Evolutionary conservation across 2,329 filamentous ascomycete species (phyloP).

Genomic region (Penicillium sp.): DNA sequence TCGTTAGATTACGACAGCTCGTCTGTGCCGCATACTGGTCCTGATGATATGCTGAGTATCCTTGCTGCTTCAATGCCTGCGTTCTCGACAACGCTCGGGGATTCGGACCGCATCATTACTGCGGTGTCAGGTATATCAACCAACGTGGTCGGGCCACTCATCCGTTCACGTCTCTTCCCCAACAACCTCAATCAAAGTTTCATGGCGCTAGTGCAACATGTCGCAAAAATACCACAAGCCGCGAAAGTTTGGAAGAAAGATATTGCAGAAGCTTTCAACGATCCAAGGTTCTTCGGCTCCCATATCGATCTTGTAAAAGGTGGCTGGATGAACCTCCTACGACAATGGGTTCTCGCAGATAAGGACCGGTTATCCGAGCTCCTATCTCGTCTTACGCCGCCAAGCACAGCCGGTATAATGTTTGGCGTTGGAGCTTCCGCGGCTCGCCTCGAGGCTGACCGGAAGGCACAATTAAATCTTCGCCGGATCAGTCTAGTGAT

Average conservation of each 20-base stretch:
- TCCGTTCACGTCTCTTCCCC: conserved; percentile 85
- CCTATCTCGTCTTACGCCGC: conserved; percentile 76
- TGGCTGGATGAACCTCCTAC: conserved; percentile 82
- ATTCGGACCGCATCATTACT: conserved; percentile 79
- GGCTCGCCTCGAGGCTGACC: conserved; percentile 91
- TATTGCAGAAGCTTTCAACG: conserved; percentile 88
- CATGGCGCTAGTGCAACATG: conserved; percentile 74
- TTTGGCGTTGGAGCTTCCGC: conserved; percentile 98
- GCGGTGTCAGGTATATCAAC: conserved; percentile 81
- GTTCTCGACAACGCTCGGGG: conserved; percentile 80
- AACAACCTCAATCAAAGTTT: conserved; percentile 77
- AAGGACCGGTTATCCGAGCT: conserved; percentile 88
- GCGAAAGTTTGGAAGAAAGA: conserved; percentile 95
- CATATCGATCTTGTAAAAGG: conserved; percentile 67
- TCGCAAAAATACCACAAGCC: conserved; percentile 76
- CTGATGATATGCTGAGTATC: conserved; percentile 79
- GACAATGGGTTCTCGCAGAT: conserved; percentile 82
- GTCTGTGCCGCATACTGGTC: conserved; percentile 51
- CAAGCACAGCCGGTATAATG: conserved; percentile 92
- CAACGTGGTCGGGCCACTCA: conserved; percentile 78
- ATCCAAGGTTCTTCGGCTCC: conserved; percentile 81
- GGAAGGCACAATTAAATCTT: conserved; percentile 87
- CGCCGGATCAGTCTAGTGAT: conserved; percentile 80
- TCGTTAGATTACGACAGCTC: conserved; percentile 47
- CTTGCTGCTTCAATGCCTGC: conserved; percentile 79